These are phyloP conservation scores for Nicotiana otophora DNA, from an alignment of 257 asterid genomes.

Conservation along the genomic window DNA sequence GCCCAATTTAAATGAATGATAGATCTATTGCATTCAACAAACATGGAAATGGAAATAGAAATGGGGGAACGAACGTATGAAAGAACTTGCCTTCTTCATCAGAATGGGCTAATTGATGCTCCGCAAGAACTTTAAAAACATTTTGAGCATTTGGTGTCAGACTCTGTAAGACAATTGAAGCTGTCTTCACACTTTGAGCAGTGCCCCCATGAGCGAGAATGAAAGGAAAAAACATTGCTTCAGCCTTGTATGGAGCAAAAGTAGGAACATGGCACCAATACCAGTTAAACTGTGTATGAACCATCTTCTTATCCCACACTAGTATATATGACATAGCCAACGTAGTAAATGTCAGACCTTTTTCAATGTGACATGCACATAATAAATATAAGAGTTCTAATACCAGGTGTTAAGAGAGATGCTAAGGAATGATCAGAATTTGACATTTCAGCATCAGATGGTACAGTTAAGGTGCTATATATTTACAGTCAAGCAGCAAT, in stretches of 20 bases:
- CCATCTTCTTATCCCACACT: conserved; percentile 99
- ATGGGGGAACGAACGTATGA: background rate
- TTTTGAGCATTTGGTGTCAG: conserved; percentile 91
- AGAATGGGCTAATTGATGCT: conserved; percentile 73
- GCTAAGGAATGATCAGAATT: background rate
- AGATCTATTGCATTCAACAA: background rate
- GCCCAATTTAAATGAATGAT: background rate
- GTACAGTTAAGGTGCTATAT: background rate
- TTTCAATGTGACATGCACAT: background rate
- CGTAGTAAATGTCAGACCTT: background rate
- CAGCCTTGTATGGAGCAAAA: conserved; percentile 74
- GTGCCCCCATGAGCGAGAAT: conserved; percentile 73
- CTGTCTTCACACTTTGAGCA: conserved; percentile 78
- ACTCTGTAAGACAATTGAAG: conserved; percentile 85
- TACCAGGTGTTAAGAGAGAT: background rate
- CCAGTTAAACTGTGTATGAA: conserved; percentile 94
- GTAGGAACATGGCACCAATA: conserved; percentile 96
- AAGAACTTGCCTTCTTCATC: conserved; percentile 74
- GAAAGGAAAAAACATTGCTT: conserved; percentile 74
- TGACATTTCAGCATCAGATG: background rate
- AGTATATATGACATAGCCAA: conserved; percentile 12
- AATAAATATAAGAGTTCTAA: background rate
- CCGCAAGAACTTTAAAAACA: conserved; percentile 79
- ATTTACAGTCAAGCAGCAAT: background rate
- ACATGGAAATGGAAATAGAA: conserved; percentile 5